Conservation (phyloP, 495 filamentous ascomycete species). For the Entonaema liquescens region DNA sequence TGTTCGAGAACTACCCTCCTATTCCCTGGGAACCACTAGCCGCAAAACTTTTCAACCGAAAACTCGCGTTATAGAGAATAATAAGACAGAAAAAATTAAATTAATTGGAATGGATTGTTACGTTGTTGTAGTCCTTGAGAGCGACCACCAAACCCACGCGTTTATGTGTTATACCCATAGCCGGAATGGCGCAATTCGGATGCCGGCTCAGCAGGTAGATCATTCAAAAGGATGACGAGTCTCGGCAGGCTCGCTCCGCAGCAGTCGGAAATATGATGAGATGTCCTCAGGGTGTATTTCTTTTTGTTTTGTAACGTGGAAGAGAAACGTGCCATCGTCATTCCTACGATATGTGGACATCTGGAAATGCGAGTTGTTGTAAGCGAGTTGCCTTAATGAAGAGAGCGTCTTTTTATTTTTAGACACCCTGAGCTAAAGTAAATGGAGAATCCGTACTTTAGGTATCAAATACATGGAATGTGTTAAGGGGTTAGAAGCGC, state of each 20-base stretch:
- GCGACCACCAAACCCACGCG: constrained; percentile 12
- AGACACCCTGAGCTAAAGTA: not conserved
- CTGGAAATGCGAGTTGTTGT: not conserved
- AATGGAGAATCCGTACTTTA: not conserved
- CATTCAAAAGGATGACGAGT: constrained; percentile 38
- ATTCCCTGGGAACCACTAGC: constrained; percentile 8
- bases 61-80: constrained; percentile 6
- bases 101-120: constrained; percentile 47
- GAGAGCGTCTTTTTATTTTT: not conserved
- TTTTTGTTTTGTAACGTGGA: constrained; percentile 21
- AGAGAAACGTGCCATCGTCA: constrained; percentile 29
- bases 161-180: constrained; percentile 28
- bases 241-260: constrained; percentile 32
- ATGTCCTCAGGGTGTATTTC: constrained; percentile 9
- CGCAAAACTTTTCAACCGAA: constrained; percentile 17
- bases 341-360: not conserved
- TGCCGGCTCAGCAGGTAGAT: constrained; percentile 21
- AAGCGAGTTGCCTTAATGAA: not conserved
- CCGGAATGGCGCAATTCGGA: constrained; percentile 33
- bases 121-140: constrained; percentile 17
- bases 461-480: not conserved
- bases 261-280: constrained; percentile 12
- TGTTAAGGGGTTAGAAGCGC: not conserved
- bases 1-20: constrained; percentile 27
- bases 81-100: constrained; percentile 34